Evolutionary conservation across 1,284 basidiomycete species (phyloP).

Genomic region (Cryptococcus hybrid): DNA sequence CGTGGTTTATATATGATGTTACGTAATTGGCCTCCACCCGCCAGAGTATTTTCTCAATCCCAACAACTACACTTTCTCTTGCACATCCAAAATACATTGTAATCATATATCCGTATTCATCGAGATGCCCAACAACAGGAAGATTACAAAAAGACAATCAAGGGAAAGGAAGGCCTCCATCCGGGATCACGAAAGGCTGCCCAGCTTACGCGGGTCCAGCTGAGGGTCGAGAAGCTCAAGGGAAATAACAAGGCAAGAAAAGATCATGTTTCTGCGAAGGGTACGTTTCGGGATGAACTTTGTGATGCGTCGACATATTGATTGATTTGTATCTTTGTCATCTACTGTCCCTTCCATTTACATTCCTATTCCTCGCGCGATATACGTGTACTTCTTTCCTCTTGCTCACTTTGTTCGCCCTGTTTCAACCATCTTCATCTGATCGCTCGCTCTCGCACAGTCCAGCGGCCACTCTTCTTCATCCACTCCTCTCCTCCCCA

Average conservation of each 20-base stretch:
- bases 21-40: not conserved
- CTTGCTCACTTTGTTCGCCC: conserved; percentile 6
- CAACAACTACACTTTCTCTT: not conserved
- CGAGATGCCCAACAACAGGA: conserved; percentile 46
- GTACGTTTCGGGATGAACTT: conserved; percentile 18
- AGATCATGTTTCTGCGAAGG: conserved; percentile 45
- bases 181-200: conserved; percentile 58
- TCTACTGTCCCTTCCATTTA: not conserved
- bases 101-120: not conserved
- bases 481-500: conserved; percentile 64
- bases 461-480: conserved; percentile 76
- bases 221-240: conserved; percentile 68
- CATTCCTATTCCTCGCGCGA: not conserved
- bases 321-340: not conserved
- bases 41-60: not conserved
- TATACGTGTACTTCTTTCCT: no score
- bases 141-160: conserved; percentile 50
- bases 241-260: conserved; percentile 56
- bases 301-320: no score
- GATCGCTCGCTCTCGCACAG: conserved; percentile 39
- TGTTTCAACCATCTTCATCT: no score
- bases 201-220: conserved; percentile 68
- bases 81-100: not conserved
- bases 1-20: not conserved
- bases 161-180: conserved; percentile 47